A percentile compares a stretch with the other conserved stretches of the same genome.
Evolutionary conservation across 306 rosid species (phyloP).

Genomic region (Castanospermum australe): DNA sequence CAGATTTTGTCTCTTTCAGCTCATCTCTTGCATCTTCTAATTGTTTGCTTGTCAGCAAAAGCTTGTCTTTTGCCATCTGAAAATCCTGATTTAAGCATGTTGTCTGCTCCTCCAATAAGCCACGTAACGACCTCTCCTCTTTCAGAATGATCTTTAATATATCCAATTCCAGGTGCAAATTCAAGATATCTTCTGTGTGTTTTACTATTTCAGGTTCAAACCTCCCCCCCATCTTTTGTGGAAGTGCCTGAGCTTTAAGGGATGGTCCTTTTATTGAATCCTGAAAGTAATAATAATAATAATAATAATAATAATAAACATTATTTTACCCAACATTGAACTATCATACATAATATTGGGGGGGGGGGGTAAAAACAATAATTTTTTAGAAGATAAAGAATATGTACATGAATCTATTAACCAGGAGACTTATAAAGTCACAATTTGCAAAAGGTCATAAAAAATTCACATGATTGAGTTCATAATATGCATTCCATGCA

Average conservation of each 20-base stretch:
- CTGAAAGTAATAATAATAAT: constrained; percentile 28
- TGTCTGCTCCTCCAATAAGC: constrained; percentile 57
- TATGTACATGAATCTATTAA: background rate
- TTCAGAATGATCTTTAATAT: constrained; percentile 73
- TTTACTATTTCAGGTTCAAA: constrained; percentile 38
- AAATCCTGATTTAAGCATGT: constrained; percentile 53
- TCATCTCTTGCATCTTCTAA: constrained; percentile 51
- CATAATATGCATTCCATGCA: background rate
- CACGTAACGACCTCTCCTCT: constrained; percentile 63
- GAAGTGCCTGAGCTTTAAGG: constrained; percentile 41
- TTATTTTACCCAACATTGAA: background rate
- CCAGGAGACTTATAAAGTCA: background rate
- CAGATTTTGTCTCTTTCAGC: constrained; percentile 61
- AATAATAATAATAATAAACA: background rate
- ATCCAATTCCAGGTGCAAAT: constrained; percentile 80
- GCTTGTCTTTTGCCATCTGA: constrained; percentile 44
- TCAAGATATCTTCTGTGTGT: constrained; percentile 69
- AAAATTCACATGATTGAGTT: background rate
- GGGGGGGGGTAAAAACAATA: background rate
- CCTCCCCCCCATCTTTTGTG: constrained; percentile 26
- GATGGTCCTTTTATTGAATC: constrained; percentile 30
- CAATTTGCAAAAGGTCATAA: background rate
- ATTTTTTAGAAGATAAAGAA: background rate
- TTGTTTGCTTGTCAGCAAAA: constrained; percentile 42
- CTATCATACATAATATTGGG: background rate